phyloP scores from a whole-genome alignment of 2,329 filamentous ascomycete species.

The Hypoxylon sp. region DNA sequence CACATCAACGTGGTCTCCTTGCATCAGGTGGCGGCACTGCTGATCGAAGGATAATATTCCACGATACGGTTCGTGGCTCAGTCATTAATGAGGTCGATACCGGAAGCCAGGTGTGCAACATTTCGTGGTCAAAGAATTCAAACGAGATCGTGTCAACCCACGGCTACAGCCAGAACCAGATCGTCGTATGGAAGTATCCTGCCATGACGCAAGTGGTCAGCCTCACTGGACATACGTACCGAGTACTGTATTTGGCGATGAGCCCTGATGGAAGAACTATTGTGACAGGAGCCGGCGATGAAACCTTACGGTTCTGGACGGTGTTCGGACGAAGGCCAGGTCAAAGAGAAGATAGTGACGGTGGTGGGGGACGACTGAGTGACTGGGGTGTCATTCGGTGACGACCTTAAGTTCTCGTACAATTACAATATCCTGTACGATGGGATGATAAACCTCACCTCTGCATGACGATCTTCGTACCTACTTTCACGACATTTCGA shows the following conservation, averaged over 20 bases:
- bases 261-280: conserved; percentile 94
- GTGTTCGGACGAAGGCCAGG: conserved; percentile 89
- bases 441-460: conserved; percentile 38
- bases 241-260: conserved; percentile 96
- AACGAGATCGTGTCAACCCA: conserved; percentile 98
- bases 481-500: conserved; percentile 40
- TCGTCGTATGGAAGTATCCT: conserved; percentile 99
- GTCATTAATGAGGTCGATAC: conserved; percentile 92
- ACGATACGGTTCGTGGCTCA: conserved; percentile 90
- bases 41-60: conserved; percentile 96
- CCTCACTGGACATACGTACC: conserved; percentile 95
- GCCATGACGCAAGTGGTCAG: conserved; percentile 98
- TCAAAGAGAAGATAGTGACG: conserved; percentile 76
- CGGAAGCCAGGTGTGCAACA: conserved; percentile 97
- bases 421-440: conserved; percentile 32
- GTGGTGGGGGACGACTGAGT: conserved; percentile 72
- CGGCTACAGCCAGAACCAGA: conserved; percentile 97
- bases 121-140: conserved; percentile 97
- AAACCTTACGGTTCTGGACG: conserved; percentile 97
- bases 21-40: conserved; percentile 96
- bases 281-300: conserved; percentile 95
- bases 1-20: conserved; percentile 93
- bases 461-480: conserved; percentile 25
- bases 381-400: conserved; percentile 89
- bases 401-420: conserved; percentile 39